Percentiles rank a stretch among this genome's conserved stretches.
Evolutionary conservation across 352 stramenopile genomes (phyloP).

Genomic region (Phytophthora sansomeana): DNA sequence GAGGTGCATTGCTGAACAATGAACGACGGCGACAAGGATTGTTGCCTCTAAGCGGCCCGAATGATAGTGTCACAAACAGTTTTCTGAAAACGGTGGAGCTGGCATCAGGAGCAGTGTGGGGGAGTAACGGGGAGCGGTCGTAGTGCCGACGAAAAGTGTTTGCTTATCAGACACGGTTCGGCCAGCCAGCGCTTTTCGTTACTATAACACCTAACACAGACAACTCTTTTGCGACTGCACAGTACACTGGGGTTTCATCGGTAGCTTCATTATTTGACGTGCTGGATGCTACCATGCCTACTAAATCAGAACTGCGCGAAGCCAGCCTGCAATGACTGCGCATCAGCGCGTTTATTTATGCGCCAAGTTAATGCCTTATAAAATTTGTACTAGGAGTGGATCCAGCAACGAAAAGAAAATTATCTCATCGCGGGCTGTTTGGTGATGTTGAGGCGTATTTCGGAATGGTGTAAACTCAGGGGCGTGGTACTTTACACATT

Average conservation of each 20-base stretch:
- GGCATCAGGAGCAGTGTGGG: not conserved
- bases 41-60: not conserved
- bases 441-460: not conserved
- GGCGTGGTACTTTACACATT: not conserved
- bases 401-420: too few relatives aligned
- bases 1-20: not conserved
- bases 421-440: not conserved
- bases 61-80: not conserved
- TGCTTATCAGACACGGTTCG: not conserved
- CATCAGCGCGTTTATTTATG: not conserved
- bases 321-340: conserved; percentile 3
- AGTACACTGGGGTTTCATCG: not conserved
- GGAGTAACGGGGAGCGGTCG: not conserved
- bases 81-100: not conserved
- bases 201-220: not conserved
- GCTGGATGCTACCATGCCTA: not conserved
- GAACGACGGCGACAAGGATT: not conserved
- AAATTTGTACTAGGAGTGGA: too few relatives aligned
- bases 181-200: not conserved
- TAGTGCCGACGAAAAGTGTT: not conserved
- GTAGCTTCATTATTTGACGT: not conserved
- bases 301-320: not conserved
- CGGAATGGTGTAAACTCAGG: not conserved
- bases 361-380: not conserved
- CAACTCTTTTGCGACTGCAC: not conserved